These are phyloP conservation scores for Cercophora sp. DNA, from an alignment of 495 filamentous ascomycete genomes.

Conservation along the genomic window DNA sequence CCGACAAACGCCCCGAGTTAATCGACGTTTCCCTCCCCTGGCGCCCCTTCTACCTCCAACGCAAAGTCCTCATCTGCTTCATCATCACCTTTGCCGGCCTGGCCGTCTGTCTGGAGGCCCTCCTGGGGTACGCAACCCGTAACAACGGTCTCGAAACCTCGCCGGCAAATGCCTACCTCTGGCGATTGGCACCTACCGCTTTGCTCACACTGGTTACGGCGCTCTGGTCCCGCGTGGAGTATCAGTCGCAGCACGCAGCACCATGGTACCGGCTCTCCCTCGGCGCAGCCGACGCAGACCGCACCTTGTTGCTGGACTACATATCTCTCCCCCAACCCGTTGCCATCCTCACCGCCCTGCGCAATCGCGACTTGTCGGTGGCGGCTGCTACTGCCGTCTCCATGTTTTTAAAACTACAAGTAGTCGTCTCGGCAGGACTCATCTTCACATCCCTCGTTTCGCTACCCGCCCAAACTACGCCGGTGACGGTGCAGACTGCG, in stretches of 20 bases:
- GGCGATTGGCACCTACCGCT: constrained; percentile 27
- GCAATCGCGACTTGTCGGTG: constrained; percentile 21
- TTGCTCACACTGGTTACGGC: constrained; percentile 20
- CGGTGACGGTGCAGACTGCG: constrained; percentile 7
- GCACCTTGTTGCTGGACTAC: constrained; percentile 29
- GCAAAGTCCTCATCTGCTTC: constrained; percentile 18
- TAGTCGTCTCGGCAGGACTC: constrained; percentile 20
- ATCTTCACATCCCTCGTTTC: constrained; percentile 16
- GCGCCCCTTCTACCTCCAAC: constrained; percentile 26
- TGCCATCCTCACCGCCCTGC: constrained; percentile 9
- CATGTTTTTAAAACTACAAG: constrained; percentile 14
- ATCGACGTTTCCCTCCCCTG: constrained; percentile 18
- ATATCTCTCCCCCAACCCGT: constrained; percentile 13
- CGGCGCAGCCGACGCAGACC: constrained; percentile 9
- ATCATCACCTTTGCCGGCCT: constrained; percentile 12
- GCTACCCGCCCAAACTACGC: not conserved
- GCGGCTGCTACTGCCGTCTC: constrained; percentile 14
- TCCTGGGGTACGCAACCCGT: constrained; percentile 10
- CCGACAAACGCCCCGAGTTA: constrained; percentile 17
- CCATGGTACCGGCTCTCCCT: constrained; percentile 27
- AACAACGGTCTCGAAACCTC: constrained; percentile 11
- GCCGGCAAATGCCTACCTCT: constrained; percentile 17
- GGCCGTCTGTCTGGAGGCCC: constrained; percentile 11
- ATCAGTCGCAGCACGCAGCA: constrained; percentile 23
- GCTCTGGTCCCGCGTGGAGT: constrained; percentile 29